phyloP scores from a whole-genome alignment of 768 basidiomycete species.

The Mycena rebaudengoi region DNA sequence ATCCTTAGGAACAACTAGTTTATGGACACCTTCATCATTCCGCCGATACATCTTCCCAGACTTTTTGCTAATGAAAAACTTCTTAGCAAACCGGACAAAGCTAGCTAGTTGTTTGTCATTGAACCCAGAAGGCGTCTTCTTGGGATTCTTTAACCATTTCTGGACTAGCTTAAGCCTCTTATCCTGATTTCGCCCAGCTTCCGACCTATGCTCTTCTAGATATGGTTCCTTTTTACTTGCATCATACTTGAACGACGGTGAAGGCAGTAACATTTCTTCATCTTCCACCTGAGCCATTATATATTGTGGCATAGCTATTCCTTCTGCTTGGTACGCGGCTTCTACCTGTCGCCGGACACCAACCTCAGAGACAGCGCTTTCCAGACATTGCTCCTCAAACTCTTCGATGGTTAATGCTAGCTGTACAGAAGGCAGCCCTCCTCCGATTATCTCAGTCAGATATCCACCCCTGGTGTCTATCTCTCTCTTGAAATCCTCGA shows the following conservation, averaged over 20 bases:
- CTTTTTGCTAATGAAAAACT: slow-evolving; percentile 31
- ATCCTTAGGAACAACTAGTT: slow-evolving; percentile 29
- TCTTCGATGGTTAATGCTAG: background rate
- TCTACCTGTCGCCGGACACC: background rate
- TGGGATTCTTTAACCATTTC: background rate
- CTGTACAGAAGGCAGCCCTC: too few relatives aligned
- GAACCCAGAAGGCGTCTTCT: slow-evolving; percentile 1
- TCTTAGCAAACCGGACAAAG: slow-evolving; percentile 3
- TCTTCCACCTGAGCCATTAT: background rate
- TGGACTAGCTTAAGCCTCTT: background rate
- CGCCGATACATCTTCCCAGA: slow-evolving; percentile 24
- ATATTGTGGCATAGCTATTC: background rate
- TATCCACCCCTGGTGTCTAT: slow-evolving; percentile 10
- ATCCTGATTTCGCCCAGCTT: background rate
- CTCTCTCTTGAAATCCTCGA: slow-evolving; percentile 6
- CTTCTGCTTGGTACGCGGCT: background rate
- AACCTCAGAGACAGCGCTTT: too few relatives aligned
- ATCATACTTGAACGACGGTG: background rate
- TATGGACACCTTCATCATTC: slow-evolving; percentile 8
- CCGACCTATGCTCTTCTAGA: background rate
- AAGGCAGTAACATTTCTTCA: background rate
- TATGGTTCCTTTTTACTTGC: background rate
- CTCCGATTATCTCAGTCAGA: background rate
- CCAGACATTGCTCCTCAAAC: background rate
- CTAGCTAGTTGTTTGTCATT: background rate